These are phyloP conservation scores for Houttuynia cordata DNA, from an alignment of 164 flowering plant genomes.

Conservation along the genomic window DNA sequence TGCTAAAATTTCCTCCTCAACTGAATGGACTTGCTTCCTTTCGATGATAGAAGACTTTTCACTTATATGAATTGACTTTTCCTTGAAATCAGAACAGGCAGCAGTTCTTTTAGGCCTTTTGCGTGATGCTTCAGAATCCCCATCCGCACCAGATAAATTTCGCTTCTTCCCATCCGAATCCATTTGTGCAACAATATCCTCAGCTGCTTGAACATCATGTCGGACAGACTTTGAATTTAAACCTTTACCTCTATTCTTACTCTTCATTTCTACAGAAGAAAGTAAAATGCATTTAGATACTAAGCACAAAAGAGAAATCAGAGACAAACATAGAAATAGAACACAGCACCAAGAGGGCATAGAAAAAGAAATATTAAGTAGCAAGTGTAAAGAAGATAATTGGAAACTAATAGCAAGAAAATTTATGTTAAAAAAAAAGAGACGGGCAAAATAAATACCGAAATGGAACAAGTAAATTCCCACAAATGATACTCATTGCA, in stretches of 20 bases:
- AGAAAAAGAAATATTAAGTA: too few species aligned
- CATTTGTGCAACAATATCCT: background rate
- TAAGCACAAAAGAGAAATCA: too few species aligned
- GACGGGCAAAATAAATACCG: too few species aligned
- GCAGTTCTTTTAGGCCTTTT: slow-evolving; percentile 76
- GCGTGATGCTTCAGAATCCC: slow-evolving; percentile 12
- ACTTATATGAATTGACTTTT: slow-evolving; percentile 32
- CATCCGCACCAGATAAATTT: slow-evolving; percentile 6
- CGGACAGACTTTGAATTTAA: slow-evolving; percentile 4
- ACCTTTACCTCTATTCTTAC: slow-evolving; percentile 3
- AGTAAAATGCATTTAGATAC: background rate
- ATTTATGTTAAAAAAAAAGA: too few species aligned
- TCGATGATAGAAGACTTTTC: slow-evolving; percentile 32
- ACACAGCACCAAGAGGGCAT: too few species aligned
- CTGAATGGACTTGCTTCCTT: slow-evolving; percentile 27
- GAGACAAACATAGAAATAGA: too few species aligned
- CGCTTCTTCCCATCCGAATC: slow-evolving; percentile 16
- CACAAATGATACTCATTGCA: too few species aligned
- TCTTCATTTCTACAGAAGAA: slow-evolving; percentile 9
- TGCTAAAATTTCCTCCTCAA: slow-evolving; percentile 57
- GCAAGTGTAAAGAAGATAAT: too few species aligned
- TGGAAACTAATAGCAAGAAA: too few species aligned
- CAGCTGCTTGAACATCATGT: slow-evolving; percentile 5
- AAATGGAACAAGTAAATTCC: too few species aligned
- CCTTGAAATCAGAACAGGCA: slow-evolving; percentile 60